Percentiles rank a stretch among this genome's conserved stretches.
Conservation (phyloP, 1,139 yeast species). For the Saccharomyces hybrid region DNA sequence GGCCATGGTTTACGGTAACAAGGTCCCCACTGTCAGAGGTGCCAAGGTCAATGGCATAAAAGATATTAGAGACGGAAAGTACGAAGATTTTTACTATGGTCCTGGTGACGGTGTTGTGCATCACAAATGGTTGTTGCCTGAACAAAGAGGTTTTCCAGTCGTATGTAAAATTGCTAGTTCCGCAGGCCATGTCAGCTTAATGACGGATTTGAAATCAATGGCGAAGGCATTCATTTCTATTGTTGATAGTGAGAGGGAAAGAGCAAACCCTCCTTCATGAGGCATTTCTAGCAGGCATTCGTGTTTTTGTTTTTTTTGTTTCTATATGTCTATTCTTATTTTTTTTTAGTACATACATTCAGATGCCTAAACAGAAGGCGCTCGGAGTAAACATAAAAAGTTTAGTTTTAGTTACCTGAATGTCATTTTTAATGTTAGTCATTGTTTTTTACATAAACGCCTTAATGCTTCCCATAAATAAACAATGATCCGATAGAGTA, state of each 20-base stretch:
- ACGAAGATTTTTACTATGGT: conserved; percentile 71
- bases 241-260: conserved; percentile 37
- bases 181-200: conserved; percentile 70
- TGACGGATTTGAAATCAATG: conserved; percentile 67
- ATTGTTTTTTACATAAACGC: no score
- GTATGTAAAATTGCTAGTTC: conserved; percentile 60
- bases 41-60: conserved; percentile 50
- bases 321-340: no score
- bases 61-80: conserved; percentile 64
- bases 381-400: no score
- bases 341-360: no score
- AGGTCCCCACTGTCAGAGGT: conserved; percentile 79
- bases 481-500: no score
- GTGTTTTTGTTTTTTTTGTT: no score
- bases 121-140: conserved; percentile 77
- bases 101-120: conserved; percentile 93
- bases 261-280: no score
- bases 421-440: no score
- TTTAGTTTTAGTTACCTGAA: no score
- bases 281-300: no score
- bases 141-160: conserved; percentile 57
- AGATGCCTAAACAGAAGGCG: no score
- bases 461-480: no score
- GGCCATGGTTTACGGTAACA: conserved; percentile 71
- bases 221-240: conserved; percentile 64